Evolutionary conservation across 768 basidiomycete genomes (phyloP).

Genomic region (Lentinula lateritia): DNA sequence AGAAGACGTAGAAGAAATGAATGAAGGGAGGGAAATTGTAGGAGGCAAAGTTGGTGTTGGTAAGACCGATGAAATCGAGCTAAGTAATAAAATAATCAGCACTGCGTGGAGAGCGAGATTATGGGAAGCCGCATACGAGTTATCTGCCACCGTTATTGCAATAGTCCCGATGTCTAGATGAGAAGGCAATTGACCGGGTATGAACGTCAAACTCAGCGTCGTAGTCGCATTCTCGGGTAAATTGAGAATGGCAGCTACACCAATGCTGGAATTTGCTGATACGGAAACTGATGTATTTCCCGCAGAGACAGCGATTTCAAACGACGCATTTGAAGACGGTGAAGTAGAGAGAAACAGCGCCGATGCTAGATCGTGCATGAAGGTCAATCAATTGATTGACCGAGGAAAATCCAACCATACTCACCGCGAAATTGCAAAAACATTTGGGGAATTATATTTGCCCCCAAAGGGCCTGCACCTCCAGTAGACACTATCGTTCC

Average conservation of each 20-base stretch:
- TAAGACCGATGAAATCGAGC: constrained; percentile 2
- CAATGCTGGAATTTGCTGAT: constrained; percentile 36
- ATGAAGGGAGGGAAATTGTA: not conserved
- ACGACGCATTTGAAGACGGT: constrained; percentile 40
- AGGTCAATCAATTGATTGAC: not conserved
- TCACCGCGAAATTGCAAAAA: constrained; percentile 52
- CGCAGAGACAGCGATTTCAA: constrained; percentile 47
- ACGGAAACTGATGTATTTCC: constrained; percentile 24
- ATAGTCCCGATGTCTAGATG: constrained; percentile 34
- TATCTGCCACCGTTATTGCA: constrained; percentile 28
- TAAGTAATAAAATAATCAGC: not conserved
- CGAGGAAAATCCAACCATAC: not conserved
- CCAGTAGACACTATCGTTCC: constrained; percentile 27
- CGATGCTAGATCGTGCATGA: constrained; percentile 27
- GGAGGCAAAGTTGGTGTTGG: constrained; percentile 6
- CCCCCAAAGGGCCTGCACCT: constrained; percentile 37
- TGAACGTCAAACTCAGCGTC: constrained; percentile 36
- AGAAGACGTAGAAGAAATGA: not conserved
- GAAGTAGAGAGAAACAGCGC: constrained; percentile 38
- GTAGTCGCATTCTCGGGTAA: constrained; percentile 35
- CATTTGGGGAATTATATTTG: constrained; percentile 47
- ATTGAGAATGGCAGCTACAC: constrained; percentile 30
- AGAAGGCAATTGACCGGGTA: constrained; percentile 19
- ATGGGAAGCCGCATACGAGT: constrained; percentile 23
- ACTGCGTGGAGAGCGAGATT: not conserved